Evolutionary conservation across 768 basidiomycete genomes (phyloP), one percentile per base, ranked within the genome.

Genomic region (Amanita rimosa): DNA sequence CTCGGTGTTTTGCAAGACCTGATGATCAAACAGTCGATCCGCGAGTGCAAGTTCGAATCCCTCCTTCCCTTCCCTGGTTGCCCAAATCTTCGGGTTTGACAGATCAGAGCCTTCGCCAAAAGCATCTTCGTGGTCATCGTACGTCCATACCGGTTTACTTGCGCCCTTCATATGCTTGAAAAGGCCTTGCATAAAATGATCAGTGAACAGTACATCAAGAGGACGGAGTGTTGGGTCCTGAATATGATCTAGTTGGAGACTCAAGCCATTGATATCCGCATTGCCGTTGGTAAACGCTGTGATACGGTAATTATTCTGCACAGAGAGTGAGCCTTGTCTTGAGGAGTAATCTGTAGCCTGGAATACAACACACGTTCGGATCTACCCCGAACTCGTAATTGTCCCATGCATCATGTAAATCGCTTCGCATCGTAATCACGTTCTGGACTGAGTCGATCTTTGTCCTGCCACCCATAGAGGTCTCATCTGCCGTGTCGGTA

Each of bases 161-260:
- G 56, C 47, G 13, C 64, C 66, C 42, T 58, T 65, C 54, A 67
- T 57, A 57, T 67, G 54, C 47, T 63, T 65, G 11, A 64, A 52
- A 3, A 66, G 29, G 26, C 64, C 60, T 45, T 66, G 62, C n/a
- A 53, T 50, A 50, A 67, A 64, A 48, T 66, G 65, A 44, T 64
- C 61, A 17, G 33, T 46, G 52, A 66, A 58, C 14, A 64, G 56
- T 40, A 61, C 58, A 41, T 66, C 62, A 14, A 66, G 59, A 8
- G 66, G 64, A 40, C 62, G 60, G 13, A 60, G 26, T 9, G 24
- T 60, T 4, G 58, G 57, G 46, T 62, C 59, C 17, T 52, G 21
- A 41, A 66, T 66, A 44, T 65, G 64, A 49, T 62, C 55, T 3
- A 59, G 49, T 44, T 49, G 52, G 34, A 58, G 44, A 33, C 26